Conservation (phyloP, 805 yeast species). For the Metschnikowia noctiluminum region DNA sequence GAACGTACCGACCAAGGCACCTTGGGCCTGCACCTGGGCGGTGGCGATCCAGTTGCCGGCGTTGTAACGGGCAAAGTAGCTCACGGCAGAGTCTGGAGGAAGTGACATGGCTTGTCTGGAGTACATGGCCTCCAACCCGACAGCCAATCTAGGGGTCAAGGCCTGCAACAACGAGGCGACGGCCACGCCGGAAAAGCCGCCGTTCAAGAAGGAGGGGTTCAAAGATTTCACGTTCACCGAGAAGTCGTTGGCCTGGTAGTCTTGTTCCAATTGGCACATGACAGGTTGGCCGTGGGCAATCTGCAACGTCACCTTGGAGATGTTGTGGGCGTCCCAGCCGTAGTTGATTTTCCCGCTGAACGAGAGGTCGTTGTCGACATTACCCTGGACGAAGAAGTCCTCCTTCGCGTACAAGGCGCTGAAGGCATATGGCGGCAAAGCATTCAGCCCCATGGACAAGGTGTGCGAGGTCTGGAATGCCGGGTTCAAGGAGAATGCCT, state of each 20-base stretch:
- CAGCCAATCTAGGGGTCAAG: slow-evolving; percentile 73
- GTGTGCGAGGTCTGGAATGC: slow-evolving; percentile 97
- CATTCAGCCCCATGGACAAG: slow-evolving; percentile 80
- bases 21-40: slow-evolving; percentile 91
- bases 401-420: slow-evolving; percentile 88
- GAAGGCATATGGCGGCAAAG: slow-evolving; percentile 86
- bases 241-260: slow-evolving; percentile 84
- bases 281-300: slow-evolving; percentile 85
- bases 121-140: slow-evolving; percentile 92
- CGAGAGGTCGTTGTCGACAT: slow-evolving; percentile 80
- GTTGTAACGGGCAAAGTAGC: slow-evolving; percentile 86
- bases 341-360: slow-evolving; percentile 87
- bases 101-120: slow-evolving; percentile 69
- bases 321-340: slow-evolving; percentile 78
- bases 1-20: slow-evolving; percentile 83
- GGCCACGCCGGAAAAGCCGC: slow-evolving; percentile 84
- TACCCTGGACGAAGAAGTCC: slow-evolving; percentile 83
- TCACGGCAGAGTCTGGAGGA: slow-evolving; percentile 82
- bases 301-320: slow-evolving; percentile 85
- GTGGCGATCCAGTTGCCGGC: slow-evolving; percentile 89
- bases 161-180: slow-evolving; percentile 91
- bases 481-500: slow-evolving; percentile 86
- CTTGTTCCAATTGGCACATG: slow-evolving; percentile 95
- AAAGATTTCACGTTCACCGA: slow-evolving; percentile 85
- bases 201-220: slow-evolving; percentile 78